Evolutionary conservation across 2,329 filamentous ascomycete genomes (phyloP), one percentile per base, ranked within the genome.

Genomic region (Sporothrix phasma): DNA sequence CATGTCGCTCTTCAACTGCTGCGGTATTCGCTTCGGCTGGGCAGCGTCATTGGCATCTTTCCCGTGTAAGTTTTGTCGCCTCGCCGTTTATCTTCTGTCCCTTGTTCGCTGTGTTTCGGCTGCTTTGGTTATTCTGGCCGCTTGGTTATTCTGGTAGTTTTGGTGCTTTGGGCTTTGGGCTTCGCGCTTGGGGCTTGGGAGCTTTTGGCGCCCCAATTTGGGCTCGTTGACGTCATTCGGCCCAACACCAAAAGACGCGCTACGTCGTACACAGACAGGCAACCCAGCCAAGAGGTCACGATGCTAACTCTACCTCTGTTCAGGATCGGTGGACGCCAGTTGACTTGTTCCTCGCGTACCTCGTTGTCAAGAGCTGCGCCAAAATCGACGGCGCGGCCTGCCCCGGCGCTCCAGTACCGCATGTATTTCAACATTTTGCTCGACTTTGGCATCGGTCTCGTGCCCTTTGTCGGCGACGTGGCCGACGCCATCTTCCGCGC

Each of bases 1-100:
- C 75, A 88, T 91, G 79, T 84, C 83, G 63, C 83, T 96, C 5
- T 95, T 93, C 78, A 92, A 84, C 71, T 84, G 90, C 72, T 84
- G 88, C 68, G 91, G 92, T 49, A 82, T 96, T 65, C 84, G 87
- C 65, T 92, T 97, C 72, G 94, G 94, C 63, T 97, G 92, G 91
- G 89, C 61, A 89, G 88, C 70, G 83, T 96, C 65, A 90, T 97
- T 70, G 94, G 88, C 15, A 73, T 97, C 7, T 75, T 97, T 63
- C 94, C 94, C 69, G 84, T 84, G 84, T 91, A 81, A 81, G 89
- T 82, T 64, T 53, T 26, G 10, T 10, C 10, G 26, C 2, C 3
- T n/a, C 24, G 11, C 15, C 10, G 13, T 19, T 15, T 19, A 3
- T 8, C 2, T 29, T 3, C 2, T 17, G 2, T 24, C 31, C 29